A percentile compares a stretch with the other conserved stretches of the same genome.
phyloP scores from a whole-genome alignment of 768 basidiomycete genomes.

The Leccinum variicolor region DNA sequence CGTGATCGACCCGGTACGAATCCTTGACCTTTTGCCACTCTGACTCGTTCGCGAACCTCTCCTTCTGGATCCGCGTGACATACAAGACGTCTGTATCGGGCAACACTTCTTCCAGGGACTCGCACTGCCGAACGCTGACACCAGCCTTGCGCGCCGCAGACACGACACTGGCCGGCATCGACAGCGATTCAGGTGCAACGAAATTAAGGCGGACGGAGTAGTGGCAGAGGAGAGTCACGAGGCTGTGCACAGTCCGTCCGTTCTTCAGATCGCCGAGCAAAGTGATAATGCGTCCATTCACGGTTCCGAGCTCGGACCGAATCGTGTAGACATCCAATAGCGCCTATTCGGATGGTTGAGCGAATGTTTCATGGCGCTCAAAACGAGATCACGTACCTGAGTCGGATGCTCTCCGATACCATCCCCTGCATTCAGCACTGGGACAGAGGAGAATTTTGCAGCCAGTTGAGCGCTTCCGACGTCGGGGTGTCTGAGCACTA shows the following conservation, averaged over 20 bases:
- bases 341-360: conserved; percentile 44
- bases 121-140: conserved; percentile 71
- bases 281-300: conserved; percentile 93
- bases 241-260: conserved; percentile 94
- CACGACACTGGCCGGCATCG: conserved; percentile 88
- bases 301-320: conserved; percentile 95
- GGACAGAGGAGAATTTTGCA: conserved; percentile 95
- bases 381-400: conserved; percentile 52
- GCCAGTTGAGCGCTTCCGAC: conserved; percentile 92
- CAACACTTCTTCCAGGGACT: conserved; percentile 89
- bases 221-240: conserved; percentile 87
- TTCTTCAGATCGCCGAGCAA: conserved; percentile 96
- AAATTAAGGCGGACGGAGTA: conserved; percentile 96
- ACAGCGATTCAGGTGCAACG: conserved; percentile 80
- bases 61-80: conserved; percentile 94
- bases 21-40: conserved; percentile 94
- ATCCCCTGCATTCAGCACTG: conserved; percentile 95
- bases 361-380: background rate
- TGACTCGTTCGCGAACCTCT: conserved; percentile 75
- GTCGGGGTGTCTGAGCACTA: conserved; percentile 92
- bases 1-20: conserved; percentile 90
- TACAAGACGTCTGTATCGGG: conserved; percentile 94
- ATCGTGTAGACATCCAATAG: conserved; percentile 91
- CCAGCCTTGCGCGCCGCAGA: conserved; percentile 82
- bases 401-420: conserved; percentile 98